These are phyloP conservation scores for Xerocomus potaroensis DNA, from an alignment of 768 basidiomycete genomes.

Conservation along the genomic window DNA sequence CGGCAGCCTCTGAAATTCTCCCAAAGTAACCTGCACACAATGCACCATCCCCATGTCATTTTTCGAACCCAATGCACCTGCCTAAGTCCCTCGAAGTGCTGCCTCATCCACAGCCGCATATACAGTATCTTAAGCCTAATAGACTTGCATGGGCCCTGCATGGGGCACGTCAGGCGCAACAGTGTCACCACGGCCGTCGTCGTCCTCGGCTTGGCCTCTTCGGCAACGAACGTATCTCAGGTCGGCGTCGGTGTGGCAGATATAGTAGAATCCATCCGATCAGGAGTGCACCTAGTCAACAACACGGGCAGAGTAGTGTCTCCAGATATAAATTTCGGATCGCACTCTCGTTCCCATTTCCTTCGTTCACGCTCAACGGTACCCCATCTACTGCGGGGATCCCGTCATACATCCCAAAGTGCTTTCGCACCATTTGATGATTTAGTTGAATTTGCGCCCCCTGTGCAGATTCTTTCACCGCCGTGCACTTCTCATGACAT, in stretches of 20 bases:
- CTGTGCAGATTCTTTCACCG: too few relatives aligned
- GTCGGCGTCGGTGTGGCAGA: constrained; percentile 12
- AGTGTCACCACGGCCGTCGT: too few relatives aligned
- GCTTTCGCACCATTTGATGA: constrained; percentile 10
- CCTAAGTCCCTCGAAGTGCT: constrained; percentile 19
- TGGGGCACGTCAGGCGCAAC: background rate
- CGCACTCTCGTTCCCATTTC: too few relatives aligned
- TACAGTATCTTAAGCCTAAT: constrained; percentile 18
- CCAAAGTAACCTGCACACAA: constrained; percentile 18
- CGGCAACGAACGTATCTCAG: constrained; percentile 4
- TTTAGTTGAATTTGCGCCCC: too few relatives aligned
- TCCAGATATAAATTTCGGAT: background rate
- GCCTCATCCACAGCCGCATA: constrained; percentile 22
- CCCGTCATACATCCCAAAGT: constrained; percentile 13
- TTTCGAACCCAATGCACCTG: constrained; percentile 8
- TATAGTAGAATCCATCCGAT: background rate
- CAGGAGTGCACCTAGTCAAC: background rate
- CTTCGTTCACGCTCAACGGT: background rate
- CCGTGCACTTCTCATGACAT: too few relatives aligned
- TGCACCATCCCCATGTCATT: constrained; percentile 22
- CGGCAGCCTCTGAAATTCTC: constrained; percentile 23
- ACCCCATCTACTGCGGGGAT: background rate
- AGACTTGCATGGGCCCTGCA: constrained; percentile 16
- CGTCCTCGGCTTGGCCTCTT: too few relatives aligned
- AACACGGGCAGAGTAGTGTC: background rate